A percentile compares a stretch with the other conserved stretches of the same genome.
Evolutionary conservation across 1,284 basidiomycete genomes (phyloP).

Genomic region (Leccinum variabile): DNA sequence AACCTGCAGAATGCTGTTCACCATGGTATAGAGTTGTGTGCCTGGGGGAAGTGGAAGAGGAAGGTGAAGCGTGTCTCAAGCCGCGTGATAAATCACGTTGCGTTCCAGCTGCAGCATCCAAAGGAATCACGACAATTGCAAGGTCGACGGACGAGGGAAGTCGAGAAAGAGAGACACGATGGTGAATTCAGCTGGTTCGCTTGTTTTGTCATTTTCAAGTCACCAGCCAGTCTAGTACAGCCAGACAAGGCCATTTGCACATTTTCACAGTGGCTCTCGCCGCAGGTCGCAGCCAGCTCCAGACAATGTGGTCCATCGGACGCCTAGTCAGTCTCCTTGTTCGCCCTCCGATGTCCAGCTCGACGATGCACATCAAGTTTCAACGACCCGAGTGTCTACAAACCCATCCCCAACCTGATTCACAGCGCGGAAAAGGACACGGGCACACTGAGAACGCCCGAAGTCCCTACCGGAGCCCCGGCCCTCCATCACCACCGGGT

Average conservation of each 20-base stretch:
- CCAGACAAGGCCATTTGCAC: too few relatives aligned
- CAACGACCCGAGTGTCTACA: constrained; percentile 27
- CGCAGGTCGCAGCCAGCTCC: neutral
- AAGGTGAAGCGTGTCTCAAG: neutral
- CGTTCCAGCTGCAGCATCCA: too few relatives aligned
- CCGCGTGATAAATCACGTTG: too few relatives aligned
- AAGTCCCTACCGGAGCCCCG: neutral
- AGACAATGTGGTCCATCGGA: too few relatives aligned
- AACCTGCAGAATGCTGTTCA: constrained; percentile 8
- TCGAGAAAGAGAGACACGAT: neutral
- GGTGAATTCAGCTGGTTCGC: constrained; percentile 17
- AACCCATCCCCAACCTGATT: constrained; percentile 21
- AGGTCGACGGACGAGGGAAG: too few relatives aligned
- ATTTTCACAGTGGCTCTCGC: too few relatives aligned
- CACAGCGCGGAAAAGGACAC: constrained; percentile 18
- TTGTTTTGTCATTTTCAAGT: constrained; percentile 36
- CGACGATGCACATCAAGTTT: constrained; percentile 21
- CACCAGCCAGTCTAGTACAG: constrained; percentile 3
- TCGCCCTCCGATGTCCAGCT: constrained; percentile 27
- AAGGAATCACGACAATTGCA: too few relatives aligned
- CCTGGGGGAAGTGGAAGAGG: constrained; percentile 2
- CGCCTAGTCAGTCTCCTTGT: too few relatives aligned
- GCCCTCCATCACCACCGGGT: neutral
- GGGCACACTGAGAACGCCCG: constrained; percentile 9
- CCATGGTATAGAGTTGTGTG: constrained; percentile 20